Evolutionary conservation across 2,329 filamentous ascomycete genomes (phyloP).

Genomic region (Pseudogymnoascus sp.): DNA sequence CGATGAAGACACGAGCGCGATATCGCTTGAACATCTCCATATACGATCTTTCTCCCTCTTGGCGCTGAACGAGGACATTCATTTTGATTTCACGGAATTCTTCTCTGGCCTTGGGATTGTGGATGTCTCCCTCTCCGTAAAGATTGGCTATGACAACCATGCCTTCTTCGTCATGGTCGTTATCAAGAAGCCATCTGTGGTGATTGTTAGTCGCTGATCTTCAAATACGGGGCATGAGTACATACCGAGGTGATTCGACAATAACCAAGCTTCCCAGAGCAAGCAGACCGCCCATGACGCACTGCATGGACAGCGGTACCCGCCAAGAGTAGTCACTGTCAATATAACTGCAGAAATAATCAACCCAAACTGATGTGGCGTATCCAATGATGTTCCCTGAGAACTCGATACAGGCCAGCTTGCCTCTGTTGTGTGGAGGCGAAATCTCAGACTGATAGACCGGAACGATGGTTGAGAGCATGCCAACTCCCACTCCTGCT

Average conservation of each 20-base stretch:
- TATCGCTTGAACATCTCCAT: constrained; percentile 92
- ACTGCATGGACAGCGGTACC: constrained; percentile 83
- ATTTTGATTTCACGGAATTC: constrained; percentile 99
- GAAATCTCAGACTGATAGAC: constrained; percentile 95
- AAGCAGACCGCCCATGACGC: constrained; percentile 82
- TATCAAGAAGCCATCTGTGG: constrained; percentile 85
- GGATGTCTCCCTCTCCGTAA: constrained; percentile 91
- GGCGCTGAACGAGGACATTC: constrained; percentile 84
- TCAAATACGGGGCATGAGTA: not conserved
- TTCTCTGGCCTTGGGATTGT: constrained; percentile 83
- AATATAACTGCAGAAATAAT: constrained; percentile 94
- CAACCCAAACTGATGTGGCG: constrained; percentile 94
- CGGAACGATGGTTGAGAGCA: constrained; percentile 84
- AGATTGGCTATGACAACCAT: constrained; percentile 97
- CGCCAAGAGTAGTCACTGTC: constrained; percentile 82
- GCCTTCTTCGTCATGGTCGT: constrained; percentile 95
- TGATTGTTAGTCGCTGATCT: constrained; percentile 13
- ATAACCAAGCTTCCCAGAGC: constrained; percentile 84
- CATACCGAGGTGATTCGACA: constrained; percentile 84
- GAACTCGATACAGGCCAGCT: constrained; percentile 95
- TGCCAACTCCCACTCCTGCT: constrained; percentile 79
- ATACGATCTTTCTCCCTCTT: constrained; percentile 91
- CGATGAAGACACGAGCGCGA: constrained; percentile 87
- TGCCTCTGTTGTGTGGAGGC: constrained; percentile 89
- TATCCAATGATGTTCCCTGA: constrained; percentile 96